phyloP scores from a whole-genome alignment of 176 grass and related monocot genomes.

The Zea luxurians region DNA sequence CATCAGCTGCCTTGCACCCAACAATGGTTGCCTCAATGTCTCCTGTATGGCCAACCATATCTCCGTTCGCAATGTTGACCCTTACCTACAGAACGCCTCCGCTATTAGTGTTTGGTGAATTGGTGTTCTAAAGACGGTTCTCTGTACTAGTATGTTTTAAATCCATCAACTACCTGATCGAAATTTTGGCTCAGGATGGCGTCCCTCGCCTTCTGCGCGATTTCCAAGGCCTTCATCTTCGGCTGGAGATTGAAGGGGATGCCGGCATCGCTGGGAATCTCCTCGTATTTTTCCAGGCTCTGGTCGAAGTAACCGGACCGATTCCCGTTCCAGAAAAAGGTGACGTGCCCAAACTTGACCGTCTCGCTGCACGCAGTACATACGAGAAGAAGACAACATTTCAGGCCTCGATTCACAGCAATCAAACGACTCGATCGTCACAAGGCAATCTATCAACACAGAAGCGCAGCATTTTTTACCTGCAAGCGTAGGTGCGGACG shows the following conservation, averaged over 20 bases:
- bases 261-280: constrained; percentile 81
- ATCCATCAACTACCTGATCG: constrained; percentile 61
- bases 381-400: not conserved
- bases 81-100: constrained; percentile 50
- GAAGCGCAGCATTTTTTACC: constrained; percentile 35
- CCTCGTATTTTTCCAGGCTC: constrained; percentile 71
- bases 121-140: not conserved
- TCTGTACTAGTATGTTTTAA: not conserved
- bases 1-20: constrained; percentile 77
- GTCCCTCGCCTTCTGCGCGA: constrained; percentile 78
- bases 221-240: constrained; percentile 90
- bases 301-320: constrained; percentile 90
- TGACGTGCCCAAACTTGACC: constrained; percentile 93
- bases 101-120: not conserved
- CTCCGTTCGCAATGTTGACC: constrained; percentile 81
- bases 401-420: too few species aligned
- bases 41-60: constrained; percentile 94
- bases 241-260: constrained; percentile 83
- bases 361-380: constrained; percentile 71
- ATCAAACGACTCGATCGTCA: not conserved
- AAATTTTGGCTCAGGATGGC: constrained; percentile 74
- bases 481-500: constrained; percentile 80
- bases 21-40: constrained; percentile 84
- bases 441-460: not conserved
- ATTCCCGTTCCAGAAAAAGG: constrained; percentile 98